Percentiles rank a stretch among this genome's conserved stretches.
These are phyloP conservation scores for Pichia sp. DNA, from an alignment of 1,139 yeast genomes.

Conservation along the genomic window DNA sequence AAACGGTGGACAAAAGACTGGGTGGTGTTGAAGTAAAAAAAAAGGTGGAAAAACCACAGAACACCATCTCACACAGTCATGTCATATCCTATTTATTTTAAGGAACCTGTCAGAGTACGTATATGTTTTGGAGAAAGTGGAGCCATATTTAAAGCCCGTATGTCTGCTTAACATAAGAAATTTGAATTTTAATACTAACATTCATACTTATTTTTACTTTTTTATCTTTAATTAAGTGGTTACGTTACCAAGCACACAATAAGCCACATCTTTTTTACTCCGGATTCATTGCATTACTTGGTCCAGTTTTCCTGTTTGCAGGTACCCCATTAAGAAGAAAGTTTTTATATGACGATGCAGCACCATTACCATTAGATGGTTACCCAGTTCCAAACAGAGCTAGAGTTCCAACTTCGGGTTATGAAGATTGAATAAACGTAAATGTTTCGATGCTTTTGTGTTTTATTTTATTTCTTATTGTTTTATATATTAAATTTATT, in stretches of 20 bases:
- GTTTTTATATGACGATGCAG: conserved; percentile 60
- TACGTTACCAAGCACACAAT: conserved; percentile 73
- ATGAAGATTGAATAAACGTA: conserved; percentile 39
- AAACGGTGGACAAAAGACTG: no score
- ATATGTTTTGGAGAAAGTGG: neutral
- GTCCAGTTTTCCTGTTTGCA: conserved; percentile 55
- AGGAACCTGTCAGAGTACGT: conserved; percentile 61
- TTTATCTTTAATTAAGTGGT: conserved; percentile 35
- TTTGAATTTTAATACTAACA: conserved; percentile 1
- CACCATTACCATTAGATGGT: conserved; percentile 53
- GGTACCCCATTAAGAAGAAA: conserved; percentile 69
- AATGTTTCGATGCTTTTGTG: neutral
- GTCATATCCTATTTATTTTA: conserved; percentile 51
- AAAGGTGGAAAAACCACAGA: neutral
- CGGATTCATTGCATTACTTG: conserved; percentile 59
- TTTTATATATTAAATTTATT: no score
- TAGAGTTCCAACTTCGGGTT: conserved; percentile 50
- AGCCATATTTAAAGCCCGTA: neutral
- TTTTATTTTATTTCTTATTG: neutral
- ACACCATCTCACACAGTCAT: conserved; percentile 4
- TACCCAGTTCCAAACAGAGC: conserved; percentile 64
- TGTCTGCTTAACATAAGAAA: no score
- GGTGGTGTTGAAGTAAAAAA: neutral
- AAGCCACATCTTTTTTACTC: conserved; percentile 74
- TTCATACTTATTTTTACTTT: neutral